Evolutionary conservation across 345 rosid species (phyloP), one percentile per base, ranked within the genome.

Genomic region (Hibiscus trionum): DNA sequence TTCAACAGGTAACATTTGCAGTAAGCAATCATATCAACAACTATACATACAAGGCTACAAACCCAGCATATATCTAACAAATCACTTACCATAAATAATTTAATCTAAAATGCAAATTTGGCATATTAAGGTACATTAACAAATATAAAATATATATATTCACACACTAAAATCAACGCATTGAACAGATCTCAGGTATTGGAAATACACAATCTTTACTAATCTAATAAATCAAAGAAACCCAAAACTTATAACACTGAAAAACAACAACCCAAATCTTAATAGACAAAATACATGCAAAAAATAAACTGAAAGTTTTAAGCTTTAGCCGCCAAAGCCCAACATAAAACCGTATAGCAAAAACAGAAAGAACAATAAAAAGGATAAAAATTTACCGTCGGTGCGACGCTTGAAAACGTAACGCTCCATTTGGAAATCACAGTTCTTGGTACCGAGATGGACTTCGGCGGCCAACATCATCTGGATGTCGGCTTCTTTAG

Each of bases 391-490:
- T 14, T 65, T 82, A 93, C 98, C 98, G 53, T 93, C 98, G 66
- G 89, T 86, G 76, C 97, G 91, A 66, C 98, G 87, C 90, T 93
- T 93, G 90, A 91, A 91, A 69, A 86, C 92, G 74, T 93, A 93
- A 10, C 96, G 91, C 66, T 93, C 98, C 98, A 93, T 93, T 79
- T 93, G 98, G 81, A 79, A 93, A 35, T 93, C 86, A 59, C 96
- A 91, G 73, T 93, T 91, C 73, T 93, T 93, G 75, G 98, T 93
- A 4, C 98, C 98, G 61, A 91, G 89, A 67, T 93, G 97, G 57
- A 93, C 98, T 71, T 93, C 93, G 7, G 98, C 93, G 0, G 97
- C 90, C 83, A 90, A 78, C 98, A 93, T 93, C 92, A 91, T 85
- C 77, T 77, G 90, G 71, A 91, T 86, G 82, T 93, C 98, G 4